Evolutionary conservation across 2,329 filamentous ascomycete genomes (phyloP).

Genomic region (Tolypocladium amazonense): DNA sequence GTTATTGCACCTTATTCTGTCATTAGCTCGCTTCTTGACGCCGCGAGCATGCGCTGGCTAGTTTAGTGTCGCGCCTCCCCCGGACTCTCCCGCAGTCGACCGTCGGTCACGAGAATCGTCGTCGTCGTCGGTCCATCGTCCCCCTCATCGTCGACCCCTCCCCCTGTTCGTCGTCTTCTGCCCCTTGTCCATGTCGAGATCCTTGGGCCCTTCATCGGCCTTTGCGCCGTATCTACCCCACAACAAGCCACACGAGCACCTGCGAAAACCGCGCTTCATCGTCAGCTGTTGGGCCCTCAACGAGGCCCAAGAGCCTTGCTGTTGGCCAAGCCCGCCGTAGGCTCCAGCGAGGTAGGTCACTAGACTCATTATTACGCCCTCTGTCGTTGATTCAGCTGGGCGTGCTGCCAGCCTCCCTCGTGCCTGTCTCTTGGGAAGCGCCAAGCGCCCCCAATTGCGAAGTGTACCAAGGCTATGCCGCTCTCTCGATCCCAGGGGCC

Average conservation of each 20-base stretch:
- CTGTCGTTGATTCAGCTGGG: neutral
- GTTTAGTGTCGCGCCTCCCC: neutral
- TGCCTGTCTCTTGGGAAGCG: neutral
- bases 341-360: neutral
- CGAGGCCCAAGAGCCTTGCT: neutral
- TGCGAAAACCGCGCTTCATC: neutral
- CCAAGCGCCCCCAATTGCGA: neutral
- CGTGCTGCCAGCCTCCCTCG: neutral
- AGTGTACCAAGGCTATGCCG: neutral
- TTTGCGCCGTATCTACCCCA: neutral
- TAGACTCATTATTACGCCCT: neutral
- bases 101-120: neutral
- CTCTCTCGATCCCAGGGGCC: neutral
- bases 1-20: neutral
- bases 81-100: neutral
- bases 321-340: neutral
- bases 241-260: neutral
- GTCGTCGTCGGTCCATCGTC: neutral
- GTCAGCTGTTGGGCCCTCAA: neutral
- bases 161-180: neutral
- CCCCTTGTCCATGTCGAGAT: neutral
- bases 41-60: neutral
- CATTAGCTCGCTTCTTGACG: neutral
- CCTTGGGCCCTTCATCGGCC: neutral
- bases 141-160: neutral